Percentiles rank a stretch among this genome's conserved stretches.
Conservation (phyloP, 2,329 filamentous ascomycete species). For the Gaeumannomyces sp. region DNA sequence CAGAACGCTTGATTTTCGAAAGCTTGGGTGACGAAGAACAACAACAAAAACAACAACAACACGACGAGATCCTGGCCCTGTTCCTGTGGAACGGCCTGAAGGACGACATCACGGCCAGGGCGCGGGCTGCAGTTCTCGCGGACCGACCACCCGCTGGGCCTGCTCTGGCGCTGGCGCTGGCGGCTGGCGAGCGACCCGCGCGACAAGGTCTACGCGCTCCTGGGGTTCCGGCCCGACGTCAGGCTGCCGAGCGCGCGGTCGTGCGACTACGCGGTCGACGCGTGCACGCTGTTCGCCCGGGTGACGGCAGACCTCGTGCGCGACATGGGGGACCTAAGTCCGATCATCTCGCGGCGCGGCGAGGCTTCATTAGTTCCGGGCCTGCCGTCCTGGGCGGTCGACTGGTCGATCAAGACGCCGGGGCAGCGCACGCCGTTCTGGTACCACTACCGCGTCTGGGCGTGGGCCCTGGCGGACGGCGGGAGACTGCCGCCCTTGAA, state of each 20-base stretch:
- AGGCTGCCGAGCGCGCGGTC: not conserved
- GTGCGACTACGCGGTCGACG: conserved; percentile 3
- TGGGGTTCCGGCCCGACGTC: not conserved
- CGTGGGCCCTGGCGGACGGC: too few relatives aligned
- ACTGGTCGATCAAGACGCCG: not conserved
- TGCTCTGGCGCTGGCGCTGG: conserved; percentile 1
- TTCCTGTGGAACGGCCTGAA: too few relatives aligned
- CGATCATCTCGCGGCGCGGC: not conserved
- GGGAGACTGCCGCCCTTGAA: too few relatives aligned
- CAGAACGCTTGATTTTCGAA: too few relatives aligned
- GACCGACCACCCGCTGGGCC: not conserved
- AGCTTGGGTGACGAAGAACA: too few relatives aligned
- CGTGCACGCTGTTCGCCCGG: not conserved
- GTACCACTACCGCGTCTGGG: too few relatives aligned
- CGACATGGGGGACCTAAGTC: not conserved
- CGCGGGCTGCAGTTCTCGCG: not conserved
- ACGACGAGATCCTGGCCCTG: too few relatives aligned
- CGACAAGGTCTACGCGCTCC: conserved; percentile 2
- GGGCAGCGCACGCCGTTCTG: too few relatives aligned
- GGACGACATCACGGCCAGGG: too few relatives aligned
- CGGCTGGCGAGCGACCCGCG: conserved; percentile 1
- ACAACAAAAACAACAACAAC: too few relatives aligned
- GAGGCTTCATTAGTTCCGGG: not conserved
- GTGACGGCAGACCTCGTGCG: not conserved
- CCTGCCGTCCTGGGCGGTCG: conserved; percentile 1